Evolutionary conservation across 78 protist species (phyloP).

Genomic region (Creolimax fragrantissima): DNA sequence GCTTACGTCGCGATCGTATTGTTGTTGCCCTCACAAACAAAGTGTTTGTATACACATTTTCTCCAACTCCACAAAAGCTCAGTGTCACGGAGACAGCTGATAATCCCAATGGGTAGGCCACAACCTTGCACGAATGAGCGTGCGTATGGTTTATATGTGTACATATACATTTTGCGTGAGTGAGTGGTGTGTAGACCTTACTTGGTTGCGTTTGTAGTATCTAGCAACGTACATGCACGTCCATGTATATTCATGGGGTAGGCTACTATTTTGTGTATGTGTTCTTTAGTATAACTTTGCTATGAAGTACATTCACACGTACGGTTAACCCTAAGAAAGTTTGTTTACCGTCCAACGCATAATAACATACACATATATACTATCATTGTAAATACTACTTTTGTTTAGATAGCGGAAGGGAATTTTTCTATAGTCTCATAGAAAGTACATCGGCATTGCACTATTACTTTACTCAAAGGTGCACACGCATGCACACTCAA

Average conservation of each 20-base stretch:
- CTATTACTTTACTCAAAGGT: no score
- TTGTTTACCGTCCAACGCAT: no score
- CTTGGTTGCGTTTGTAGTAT: background rate
- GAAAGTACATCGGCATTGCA: no score
- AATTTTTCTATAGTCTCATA: no score
- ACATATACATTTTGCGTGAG: background rate
- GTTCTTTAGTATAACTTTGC: no score
- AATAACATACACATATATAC: no score
- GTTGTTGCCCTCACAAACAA: conserved; percentile 79
- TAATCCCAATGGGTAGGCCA: conserved; percentile 68
- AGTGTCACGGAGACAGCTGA: conserved; percentile 71
- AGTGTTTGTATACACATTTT: conserved; percentile 79
- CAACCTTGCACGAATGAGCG: background rate
- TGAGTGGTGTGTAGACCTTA: background rate
- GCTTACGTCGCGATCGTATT: conserved; percentile 81
- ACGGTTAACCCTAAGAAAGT: no score
- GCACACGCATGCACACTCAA: no score
- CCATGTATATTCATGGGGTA: background rate
- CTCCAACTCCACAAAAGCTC: conserved; percentile 64
- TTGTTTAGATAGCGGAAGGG: no score
- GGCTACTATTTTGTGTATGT: background rate
- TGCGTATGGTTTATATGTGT: background rate
- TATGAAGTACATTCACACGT: no score
- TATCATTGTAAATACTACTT: no score
- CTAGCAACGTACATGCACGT: background rate